Evolutionary conservation across 805 yeast genomes (phyloP).

Genomic region (Wickerhamomyces rabaulensis): DNA sequence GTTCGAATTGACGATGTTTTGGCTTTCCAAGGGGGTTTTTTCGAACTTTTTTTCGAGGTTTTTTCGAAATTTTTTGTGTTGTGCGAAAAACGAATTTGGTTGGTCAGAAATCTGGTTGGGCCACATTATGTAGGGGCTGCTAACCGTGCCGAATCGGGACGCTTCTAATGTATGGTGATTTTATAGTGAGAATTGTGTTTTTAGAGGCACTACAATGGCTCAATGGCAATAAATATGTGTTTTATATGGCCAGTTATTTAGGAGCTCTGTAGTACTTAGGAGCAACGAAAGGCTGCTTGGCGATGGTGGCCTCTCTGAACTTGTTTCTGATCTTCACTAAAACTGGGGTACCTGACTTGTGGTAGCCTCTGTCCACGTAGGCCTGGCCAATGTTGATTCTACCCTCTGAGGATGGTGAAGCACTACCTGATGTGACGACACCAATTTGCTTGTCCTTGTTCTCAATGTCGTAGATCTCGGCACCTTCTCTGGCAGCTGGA

Average conservation of each 20-base stretch:
- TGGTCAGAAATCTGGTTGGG: conserved; percentile 10
- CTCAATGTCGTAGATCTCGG: conserved; percentile 51
- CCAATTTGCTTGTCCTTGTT: conserved; percentile 51
- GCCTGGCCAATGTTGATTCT: conserved; percentile 87
- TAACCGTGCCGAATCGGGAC: background rate
- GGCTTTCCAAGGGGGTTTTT: conserved; percentile 11
- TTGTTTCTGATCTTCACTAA: conserved; percentile 81
- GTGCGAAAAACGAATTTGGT: conserved; percentile 18
- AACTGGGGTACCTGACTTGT: conserved; percentile 70
- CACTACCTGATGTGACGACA: conserved; percentile 53
- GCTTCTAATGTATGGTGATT: no score
- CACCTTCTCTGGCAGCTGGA: conserved; percentile 88
- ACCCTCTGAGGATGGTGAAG: conserved; percentile 62
- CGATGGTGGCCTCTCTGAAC: conserved; percentile 65
- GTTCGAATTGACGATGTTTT: background rate
- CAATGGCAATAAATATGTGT: background rate
- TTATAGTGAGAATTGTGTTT: no score
- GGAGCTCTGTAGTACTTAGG: conserved; percentile 58
- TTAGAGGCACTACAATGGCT: background rate
- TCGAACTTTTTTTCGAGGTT: conserved; percentile 14
- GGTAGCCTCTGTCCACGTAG: conserved; percentile 64
- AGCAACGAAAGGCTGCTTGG: conserved; percentile 80
- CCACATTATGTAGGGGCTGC: background rate
- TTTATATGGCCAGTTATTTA: background rate
- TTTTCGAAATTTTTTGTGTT: background rate